Evolutionary conservation across 1,284 basidiomycete genomes (phyloP).

Genomic region (Cutaneotrichosporon arboriforme): DNA sequence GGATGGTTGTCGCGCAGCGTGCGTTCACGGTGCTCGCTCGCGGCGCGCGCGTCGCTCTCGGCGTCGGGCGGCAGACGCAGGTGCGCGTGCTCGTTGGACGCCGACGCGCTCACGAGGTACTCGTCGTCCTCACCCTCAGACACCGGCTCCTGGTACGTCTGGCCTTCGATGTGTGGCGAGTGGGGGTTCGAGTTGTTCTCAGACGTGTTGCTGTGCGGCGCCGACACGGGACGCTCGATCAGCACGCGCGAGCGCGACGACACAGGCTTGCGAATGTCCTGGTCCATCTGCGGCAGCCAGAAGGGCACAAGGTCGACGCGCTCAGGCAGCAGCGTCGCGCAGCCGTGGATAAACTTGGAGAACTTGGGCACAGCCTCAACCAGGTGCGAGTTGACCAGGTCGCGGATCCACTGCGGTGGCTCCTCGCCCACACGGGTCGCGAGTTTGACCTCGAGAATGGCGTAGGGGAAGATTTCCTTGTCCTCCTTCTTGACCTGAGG

Average conservation of each 20-base stretch:
- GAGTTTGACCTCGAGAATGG: constrained; percentile 93
- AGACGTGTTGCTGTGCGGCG: constrained; percentile 42
- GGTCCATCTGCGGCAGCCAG: constrained; percentile 86
- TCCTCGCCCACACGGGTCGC: constrained; percentile 96
- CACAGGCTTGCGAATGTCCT: constrained; percentile 83
- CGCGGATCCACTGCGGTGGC: constrained; percentile 92
- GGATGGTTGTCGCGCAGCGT: constrained; percentile 56
- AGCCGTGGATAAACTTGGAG: constrained; percentile 88
- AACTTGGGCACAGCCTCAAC: constrained; percentile 91
- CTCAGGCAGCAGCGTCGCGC: constrained; percentile 84
- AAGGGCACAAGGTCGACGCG: constrained; percentile 97
- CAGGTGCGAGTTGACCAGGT: constrained; percentile 87
- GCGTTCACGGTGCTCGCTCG: constrained; percentile 73
- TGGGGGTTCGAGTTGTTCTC: constrained; percentile 46
- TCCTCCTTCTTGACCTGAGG: constrained; percentile 70
- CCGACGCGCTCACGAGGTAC: constrained; percentile 60
- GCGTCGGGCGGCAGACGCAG: constrained; percentile 67
- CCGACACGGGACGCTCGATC: constrained; percentile 65
- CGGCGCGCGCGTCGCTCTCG: constrained; percentile 72
- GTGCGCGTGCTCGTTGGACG: constrained; percentile 60
- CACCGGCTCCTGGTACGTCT: constrained; percentile 70
- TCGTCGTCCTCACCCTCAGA: constrained; percentile 83
- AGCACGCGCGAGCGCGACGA: constrained; percentile 59
- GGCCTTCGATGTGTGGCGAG: constrained; percentile 35
- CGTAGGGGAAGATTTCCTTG: constrained; percentile 86